These are phyloP conservation scores for Termitomyces titanicus DNA, from an alignment of 768 basidiomycete genomes.

Conservation along the genomic window DNA sequence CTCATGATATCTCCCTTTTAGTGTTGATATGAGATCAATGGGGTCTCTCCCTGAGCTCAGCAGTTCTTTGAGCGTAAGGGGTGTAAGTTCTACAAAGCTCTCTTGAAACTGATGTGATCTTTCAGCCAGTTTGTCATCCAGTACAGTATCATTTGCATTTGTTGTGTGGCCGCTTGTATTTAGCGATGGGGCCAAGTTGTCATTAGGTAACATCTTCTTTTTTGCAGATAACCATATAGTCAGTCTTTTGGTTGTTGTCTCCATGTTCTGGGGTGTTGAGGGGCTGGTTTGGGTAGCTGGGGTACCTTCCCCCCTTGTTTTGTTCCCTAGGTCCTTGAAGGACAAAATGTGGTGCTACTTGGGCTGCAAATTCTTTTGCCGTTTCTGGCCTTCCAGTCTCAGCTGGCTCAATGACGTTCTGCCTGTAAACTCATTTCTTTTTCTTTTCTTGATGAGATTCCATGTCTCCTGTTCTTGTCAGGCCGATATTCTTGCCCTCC, in stretches of 20 bases:
- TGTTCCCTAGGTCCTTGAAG: background rate
- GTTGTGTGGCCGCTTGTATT: too few relatives aligned
- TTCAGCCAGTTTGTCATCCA: too few relatives aligned
- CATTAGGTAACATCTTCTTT: too few relatives aligned
- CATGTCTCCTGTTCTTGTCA: background rate
- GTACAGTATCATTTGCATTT: too few relatives aligned
- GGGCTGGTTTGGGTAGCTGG: background rate
- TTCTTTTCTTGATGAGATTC: background rate
- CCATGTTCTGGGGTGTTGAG: too few relatives aligned
- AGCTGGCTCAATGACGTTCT: background rate
- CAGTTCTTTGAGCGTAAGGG: background rate
- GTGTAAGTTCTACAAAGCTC: background rate
- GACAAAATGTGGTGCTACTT: background rate
- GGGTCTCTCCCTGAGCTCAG: background rate
- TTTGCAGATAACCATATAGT: too few relatives aligned
- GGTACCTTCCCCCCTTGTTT: background rate
- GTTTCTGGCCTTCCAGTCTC: background rate
- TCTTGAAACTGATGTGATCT: background rate
- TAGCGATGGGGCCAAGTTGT: too few relatives aligned
- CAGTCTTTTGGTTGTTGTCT: too few relatives aligned
- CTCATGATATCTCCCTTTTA: background rate
- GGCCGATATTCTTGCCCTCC: background rate
- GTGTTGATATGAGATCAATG: background rate
- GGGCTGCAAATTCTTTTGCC: background rate
- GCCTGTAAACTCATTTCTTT: background rate